A percentile compares a stretch with the other conserved stretches of the same genome.
Evolutionary conservation across 768 basidiomycete species (phyloP).

Genomic region (Termitomyces sp.): DNA sequence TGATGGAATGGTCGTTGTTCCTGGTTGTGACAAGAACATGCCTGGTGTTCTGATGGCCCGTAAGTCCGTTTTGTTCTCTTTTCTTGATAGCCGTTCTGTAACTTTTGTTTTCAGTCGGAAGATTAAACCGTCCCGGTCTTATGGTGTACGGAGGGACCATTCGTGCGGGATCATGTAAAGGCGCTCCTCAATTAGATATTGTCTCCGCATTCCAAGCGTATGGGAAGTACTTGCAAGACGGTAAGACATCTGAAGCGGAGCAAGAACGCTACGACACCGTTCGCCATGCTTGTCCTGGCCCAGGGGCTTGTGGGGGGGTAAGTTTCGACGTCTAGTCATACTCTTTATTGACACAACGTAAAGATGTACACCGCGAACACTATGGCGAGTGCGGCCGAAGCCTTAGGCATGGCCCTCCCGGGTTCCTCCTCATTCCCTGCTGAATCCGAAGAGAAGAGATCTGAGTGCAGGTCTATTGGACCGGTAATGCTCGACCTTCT

Average conservation of each 20-base stretch:
- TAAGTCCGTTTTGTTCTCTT: slow-evolving; percentile 31
- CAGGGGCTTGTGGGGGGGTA: slow-evolving; percentile 96
- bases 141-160: slow-evolving; percentile 99
- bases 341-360: neutral
- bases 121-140: slow-evolving; percentile 90
- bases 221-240: slow-evolving; percentile 90
- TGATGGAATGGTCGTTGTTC: slow-evolving; percentile 95
- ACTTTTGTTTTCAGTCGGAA: slow-evolving; percentile 57
- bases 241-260: slow-evolving; percentile 80
- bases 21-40: slow-evolving; percentile 99
- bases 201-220: slow-evolving; percentile 98
- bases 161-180: slow-evolving; percentile 86
- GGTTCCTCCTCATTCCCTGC: slow-evolving; percentile 98
- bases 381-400: slow-evolving; percentile 95
- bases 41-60: slow-evolving; percentile 98
- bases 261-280: slow-evolving; percentile 79
- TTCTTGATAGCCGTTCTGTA: slow-evolving; percentile 15
- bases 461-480: slow-evolving; percentile 80
- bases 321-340: slow-evolving; percentile 21
- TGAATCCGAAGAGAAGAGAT: slow-evolving; percentile 80
- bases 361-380: slow-evolving; percentile 99
- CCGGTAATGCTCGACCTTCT: slow-evolving; percentile 81
- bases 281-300: slow-evolving; percentile 93
- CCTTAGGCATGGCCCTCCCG: slow-evolving; percentile 92
- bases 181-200: slow-evolving; percentile 84